These are phyloP conservation scores for Dioscorea cayenensis DNA, from an alignment of 116 monocot species.

Conservation along the genomic window DNA sequence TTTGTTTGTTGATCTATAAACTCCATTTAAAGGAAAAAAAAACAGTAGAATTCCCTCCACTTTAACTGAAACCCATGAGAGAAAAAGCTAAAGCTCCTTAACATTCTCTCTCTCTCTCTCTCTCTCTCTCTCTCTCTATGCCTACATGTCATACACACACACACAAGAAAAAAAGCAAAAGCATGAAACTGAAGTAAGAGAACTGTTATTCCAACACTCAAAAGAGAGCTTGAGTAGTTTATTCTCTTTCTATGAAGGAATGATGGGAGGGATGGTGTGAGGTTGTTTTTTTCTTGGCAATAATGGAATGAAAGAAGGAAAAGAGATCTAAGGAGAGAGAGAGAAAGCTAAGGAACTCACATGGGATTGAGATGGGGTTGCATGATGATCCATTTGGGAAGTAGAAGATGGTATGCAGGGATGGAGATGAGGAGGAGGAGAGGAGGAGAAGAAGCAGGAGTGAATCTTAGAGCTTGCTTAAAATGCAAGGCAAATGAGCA, in stretches of 20 bases:
- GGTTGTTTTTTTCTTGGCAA: neutral
- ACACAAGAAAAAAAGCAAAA: too few species aligned
- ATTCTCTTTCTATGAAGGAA: too few species aligned
- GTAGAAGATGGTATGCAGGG: conserved; percentile 13
- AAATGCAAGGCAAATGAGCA: conserved; percentile 70
- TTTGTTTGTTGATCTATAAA: conserved; percentile 17
- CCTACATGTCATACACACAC: neutral
- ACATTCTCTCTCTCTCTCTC: neutral
- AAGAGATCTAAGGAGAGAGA: conserved; percentile 11
- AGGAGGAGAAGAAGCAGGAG: neutral
- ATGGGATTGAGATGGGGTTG: conserved; percentile 47
- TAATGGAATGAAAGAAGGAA: conserved; percentile 1
- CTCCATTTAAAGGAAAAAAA: conserved; percentile 10
- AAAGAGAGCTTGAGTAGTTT: too few species aligned
- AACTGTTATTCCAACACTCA: too few species aligned
- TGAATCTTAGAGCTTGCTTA: conserved; percentile 73
- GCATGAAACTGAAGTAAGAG: too few species aligned
- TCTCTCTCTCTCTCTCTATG: too few species aligned
- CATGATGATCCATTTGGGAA: conserved; percentile 73
- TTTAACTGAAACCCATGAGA: conserved; percentile 63
- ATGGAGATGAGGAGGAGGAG: neutral
- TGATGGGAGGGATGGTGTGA: too few species aligned
- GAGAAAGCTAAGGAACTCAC: conserved; percentile 38
- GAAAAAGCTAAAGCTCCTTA: conserved; percentile 48
- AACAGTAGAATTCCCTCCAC: conserved; percentile 19